Evolutionary conservation across 2,329 filamentous ascomycete genomes (phyloP), one percentile per base, ranked within the genome.

Genomic region (Fusarium tanahbumbuense): DNA sequence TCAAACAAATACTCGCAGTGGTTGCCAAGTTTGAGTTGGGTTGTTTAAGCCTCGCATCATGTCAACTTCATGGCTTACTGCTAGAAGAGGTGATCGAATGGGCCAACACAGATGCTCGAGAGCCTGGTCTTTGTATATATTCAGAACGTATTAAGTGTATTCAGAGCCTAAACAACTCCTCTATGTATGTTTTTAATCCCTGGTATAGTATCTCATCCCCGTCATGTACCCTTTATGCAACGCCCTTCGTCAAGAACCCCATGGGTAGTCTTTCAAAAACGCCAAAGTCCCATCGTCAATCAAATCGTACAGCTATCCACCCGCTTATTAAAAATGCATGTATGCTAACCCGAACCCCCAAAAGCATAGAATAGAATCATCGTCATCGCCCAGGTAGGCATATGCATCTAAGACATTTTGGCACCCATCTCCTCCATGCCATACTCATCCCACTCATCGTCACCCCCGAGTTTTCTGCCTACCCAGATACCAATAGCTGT

Each of bases 401-500:
- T 5, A 47, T 27, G 18, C 45, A 62, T 22, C 58, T 71, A 80
- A 32, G 86, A 90, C 80, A 87, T 84, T 82, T 94, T 93, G 66
- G 87, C 85, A 3, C 90, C 91, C 85, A 92, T 86, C 81, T 94
- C 92, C 76, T 92, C 91, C 61, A 84, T 85, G 10, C 85, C 85
- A 74, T 86, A 82, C 76, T 88, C 86, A 73, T 89, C 87, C 83
- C 85, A 88, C 63, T 89, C 88, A 49, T 90, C 88, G 67, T 84
- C 84, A 5, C 81, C 80, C 0, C 80, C 82, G 4, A 93, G 81
- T 76, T 88, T 90, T 66, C 88, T 85, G 1, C 92, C 91, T 6
- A 94, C 77, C 85, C 91, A 92, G 23, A 97, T 89, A 0, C 92
- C 93, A n/a, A 87, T 76, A 2, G 86, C 89, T 2, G 93, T 96